These are phyloP conservation scores for Stemphylium vesicarium DNA, from an alignment of 2,329 filamentous ascomycete species.

Conservation along the genomic window DNA sequence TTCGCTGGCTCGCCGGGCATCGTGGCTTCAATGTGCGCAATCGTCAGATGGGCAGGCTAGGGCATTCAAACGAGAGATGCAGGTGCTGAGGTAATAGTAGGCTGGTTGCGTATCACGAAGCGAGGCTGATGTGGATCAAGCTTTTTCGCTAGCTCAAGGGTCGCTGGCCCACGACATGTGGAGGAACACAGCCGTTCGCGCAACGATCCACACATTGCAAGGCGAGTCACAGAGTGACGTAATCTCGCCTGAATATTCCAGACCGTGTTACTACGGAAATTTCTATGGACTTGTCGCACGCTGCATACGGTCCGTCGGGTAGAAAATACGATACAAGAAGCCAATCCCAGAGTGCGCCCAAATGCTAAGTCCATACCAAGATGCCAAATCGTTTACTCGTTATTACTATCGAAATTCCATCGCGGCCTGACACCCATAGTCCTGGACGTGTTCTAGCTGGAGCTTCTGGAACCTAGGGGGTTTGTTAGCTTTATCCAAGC, in stretches of 20 bases:
- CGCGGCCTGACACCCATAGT: constrained; percentile 81
- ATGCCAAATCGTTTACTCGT: constrained; percentile 39
- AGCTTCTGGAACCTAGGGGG: constrained; percentile 82
- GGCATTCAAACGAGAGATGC: neutral
- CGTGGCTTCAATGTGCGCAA: constrained; percentile 8
- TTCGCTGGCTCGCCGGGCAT: constrained; percentile 49
- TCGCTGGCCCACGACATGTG: constrained; percentile 19
- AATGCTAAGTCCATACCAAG: constrained; percentile 33
- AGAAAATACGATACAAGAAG: constrained; percentile 38
- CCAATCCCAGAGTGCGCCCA: constrained; percentile 32
- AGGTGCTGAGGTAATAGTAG: constrained; percentile 23
- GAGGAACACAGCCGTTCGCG: constrained; percentile 8
- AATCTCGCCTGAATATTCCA: constrained; percentile 15
- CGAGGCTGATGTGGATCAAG: constrained; percentile 38
- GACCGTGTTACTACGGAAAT: constrained; percentile 19
- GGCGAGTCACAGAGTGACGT: constrained; percentile 23
- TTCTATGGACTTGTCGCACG: constrained; percentile 33
- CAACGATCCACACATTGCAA: constrained; percentile 13
- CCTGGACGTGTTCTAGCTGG: constrained; percentile 85
- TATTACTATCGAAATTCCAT: constrained; percentile 81
- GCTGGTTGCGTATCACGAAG: constrained; percentile 23
- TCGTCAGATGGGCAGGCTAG: constrained; percentile 2
- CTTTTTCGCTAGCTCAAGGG: constrained; percentile 39
- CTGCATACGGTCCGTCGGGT: constrained; percentile 36
- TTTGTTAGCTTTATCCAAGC: constrained; percentile 22